Base-by-base conservation (phyloP, 345 rosid genomes). In the Lenwebbia sp. region DNA sequence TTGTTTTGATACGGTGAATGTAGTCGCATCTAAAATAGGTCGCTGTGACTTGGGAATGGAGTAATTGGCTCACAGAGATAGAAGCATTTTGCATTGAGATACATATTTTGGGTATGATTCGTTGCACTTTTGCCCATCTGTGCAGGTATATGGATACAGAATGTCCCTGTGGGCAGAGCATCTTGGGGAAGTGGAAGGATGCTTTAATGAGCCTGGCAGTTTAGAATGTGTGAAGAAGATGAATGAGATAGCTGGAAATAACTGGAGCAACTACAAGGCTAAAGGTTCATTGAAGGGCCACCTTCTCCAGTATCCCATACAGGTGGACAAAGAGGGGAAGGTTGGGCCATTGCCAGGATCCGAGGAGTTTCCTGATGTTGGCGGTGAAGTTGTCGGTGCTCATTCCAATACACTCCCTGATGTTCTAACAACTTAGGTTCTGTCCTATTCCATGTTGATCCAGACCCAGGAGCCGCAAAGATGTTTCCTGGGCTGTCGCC, bases 81-180 rank as follows among this genome's bases (percentile, higher is more conserved):
- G 10, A 10, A 9, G 51, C 51, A 10, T 1, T 44, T 44, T 44
- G 47, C 47, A 44, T 13, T 13, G 85, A 22, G 37, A 83, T 19
- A 13, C 0, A 22, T 13, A 40, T 11, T 56, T 4, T 0, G 12
- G 30, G 52, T 30, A 25, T 33, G 75, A 83, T 37, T 30, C 2
- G 23, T 58, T 86, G 50, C 82, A 37, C 33, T 13, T 47, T 55
- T 51, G 13, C 11, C n/a, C 53, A 13, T 82, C 40, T 75, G 19
- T 51, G 74, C 94, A 97, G 99, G 89, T 97, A 15, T 94, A 94
- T 75, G 99, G 99, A 58, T 96, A 94, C 91, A 94, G 99, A 91
- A 94, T 91, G 98, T 94, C 99, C 6, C 90, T 97, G 74, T 97
- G 99, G 99, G 93, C 92, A 21, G 99, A 97, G 93, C 99, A 97